Evolutionary conservation across 306 rosid species (phyloP), one percentile per base, ranked within the genome.

Genomic region (Gillenia trifoliata): DNA sequence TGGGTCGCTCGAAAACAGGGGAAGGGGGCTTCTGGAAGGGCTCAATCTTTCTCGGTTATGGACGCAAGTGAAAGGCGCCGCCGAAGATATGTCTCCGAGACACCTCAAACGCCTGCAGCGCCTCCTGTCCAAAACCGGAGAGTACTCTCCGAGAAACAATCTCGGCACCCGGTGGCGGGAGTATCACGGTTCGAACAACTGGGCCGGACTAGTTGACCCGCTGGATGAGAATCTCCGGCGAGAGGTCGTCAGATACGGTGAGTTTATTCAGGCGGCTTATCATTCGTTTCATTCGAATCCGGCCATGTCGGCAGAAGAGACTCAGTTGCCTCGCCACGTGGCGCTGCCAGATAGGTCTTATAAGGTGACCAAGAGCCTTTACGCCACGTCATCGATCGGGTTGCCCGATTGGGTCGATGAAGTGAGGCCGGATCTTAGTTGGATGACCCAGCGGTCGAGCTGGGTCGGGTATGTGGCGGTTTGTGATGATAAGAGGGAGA

Each of bases 371-470:
- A 95, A 90, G 60, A 87, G 89, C 56, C 89, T 95, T n/a, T 95
- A 92, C 3, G 98, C 97, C 70, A 95, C 99, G 1, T 89, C 99
- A 34, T 89, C 98, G 0, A 74, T 95, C 22, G 97, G 97, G 0
- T 56, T 95, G 41, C 99, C 99, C 0, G 75, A 82, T 3, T 94
- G 96, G 98, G 82, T 94, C 0, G 98, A 94, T 2, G 91, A 87
- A 0, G 86, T 83, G 17, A 96, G 96, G 0, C 98, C 99, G 17
- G 99, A 95, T 73, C 95, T 94, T 4, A 89, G 93, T 0, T 94
- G 99, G 99, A 95, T 95, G 99, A 92, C 92, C 64, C 99, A 95
- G 68, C 88, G 98, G 29, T 95, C 98, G 0, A 92, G 99, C 62
- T 92, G 99, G 96, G 41, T 95, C n/a, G 99, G 99, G 0, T 95